Base-by-base conservation (phyloP, 306 rosid genomes). In the Vicia sativa region DNA sequence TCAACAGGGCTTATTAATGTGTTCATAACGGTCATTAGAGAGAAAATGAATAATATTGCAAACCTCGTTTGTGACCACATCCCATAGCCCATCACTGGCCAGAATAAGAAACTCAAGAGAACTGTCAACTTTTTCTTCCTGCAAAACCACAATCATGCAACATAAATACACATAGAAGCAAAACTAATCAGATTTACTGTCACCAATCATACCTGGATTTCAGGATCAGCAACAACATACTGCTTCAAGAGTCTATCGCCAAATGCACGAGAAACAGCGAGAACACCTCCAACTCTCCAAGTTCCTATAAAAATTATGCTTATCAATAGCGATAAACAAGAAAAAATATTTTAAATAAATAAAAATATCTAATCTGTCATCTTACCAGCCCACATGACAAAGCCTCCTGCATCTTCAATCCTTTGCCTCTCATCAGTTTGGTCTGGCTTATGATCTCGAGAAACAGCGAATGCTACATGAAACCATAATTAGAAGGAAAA, bases 271-370 rank as follows among this genome's bases (percentile, higher is more conserved):
- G 96, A 92, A 84, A 89, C 96, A 72, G 96, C 98, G 65, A 92
- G 98, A 80, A 92, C 98, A 63, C 98, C 98, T 81, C 98, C 96
- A 76, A 92, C 98, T 83, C 98, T 92, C 98, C 98, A 92, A 70
- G 98, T 92, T 82, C 98, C 98, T 92, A 80, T 48, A 55, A 26
- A 65, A 50, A 64, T 29, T 49, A 65, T 31, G 14, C 72, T 38
- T 54, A 62, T 45, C 73, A 77, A 70, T 34, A 52, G 23, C 9
- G 43, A 58, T 38, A 35, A 54, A 18, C 61, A 3, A 38, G 21
- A 55, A 37, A 60, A 65, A 41, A 34, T 34, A 6, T 12, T 23
- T 34, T 12, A 52, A 66, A 25, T 35, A 25, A 70, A 55, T 48
- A 14, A 60, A 43, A 11, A 55, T 34, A 76, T 12, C 3, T 21